Percentiles rank a stretch among this genome's conserved stretches.
Conservation (phyloP, 1,139 yeast species). For the Yamadazyma trypodendri region DNA sequence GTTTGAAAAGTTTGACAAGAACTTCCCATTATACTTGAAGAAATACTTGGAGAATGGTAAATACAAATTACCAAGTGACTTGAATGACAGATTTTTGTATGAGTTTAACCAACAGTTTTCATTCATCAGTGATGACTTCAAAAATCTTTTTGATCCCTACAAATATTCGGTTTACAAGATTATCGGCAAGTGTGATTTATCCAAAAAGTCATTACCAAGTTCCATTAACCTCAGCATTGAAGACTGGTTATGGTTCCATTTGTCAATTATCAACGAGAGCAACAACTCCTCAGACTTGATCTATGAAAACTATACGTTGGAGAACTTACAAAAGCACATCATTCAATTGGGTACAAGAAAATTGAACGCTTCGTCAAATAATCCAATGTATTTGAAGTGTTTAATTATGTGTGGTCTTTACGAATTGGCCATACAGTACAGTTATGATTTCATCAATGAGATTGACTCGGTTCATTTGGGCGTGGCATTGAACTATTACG, state of each 20-base stretch:
- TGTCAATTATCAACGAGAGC: slow-evolving; percentile 61
- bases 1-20: slow-evolving; percentile 80
- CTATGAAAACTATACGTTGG: slow-evolving; percentile 70
- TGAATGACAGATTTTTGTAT: slow-evolving; percentile 67
- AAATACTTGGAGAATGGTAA: slow-evolving; percentile 66
- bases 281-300: slow-evolving; percentile 40
- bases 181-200: slow-evolving; percentile 85
- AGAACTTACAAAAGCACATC: slow-evolving; percentile 72
- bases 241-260: slow-evolving; percentile 97
- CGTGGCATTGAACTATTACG: slow-evolving; percentile 75
- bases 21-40: slow-evolving; percentile 77
- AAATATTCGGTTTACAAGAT: slow-evolving; percentile 88
- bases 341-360: slow-evolving; percentile 71
- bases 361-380: slow-evolving; percentile 63
- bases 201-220: slow-evolving; percentile 72
- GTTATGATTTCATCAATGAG: slow-evolving; percentile 63
- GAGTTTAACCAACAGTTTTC: slow-evolving; percentile 88
- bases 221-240: slow-evolving; percentile 76
- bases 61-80: slow-evolving; percentile 55
- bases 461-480: slow-evolving; percentile 90
- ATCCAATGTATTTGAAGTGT: slow-evolving; percentile 76
- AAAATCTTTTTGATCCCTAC: slow-evolving; percentile 73
- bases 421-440: slow-evolving; percentile 75
- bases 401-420: slow-evolving; percentile 75
- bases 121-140: slow-evolving; percentile 51